These are phyloP conservation scores for Salicornia ramosissima DNA, from an alignment of 148 eudicot genomes.

Conservation along the genomic window DNA sequence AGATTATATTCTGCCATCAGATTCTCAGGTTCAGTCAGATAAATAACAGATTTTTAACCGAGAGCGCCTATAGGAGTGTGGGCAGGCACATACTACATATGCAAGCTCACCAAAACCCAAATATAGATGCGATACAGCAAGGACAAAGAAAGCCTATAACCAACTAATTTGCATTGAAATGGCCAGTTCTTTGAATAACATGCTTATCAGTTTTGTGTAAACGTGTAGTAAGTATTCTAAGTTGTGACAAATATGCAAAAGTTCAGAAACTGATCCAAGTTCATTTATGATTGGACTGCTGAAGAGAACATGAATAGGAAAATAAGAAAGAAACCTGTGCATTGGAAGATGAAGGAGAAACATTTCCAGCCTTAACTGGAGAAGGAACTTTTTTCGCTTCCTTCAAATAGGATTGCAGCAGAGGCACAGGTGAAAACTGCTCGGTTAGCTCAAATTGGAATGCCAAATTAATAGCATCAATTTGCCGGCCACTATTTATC, in stretches of 20 bases:
- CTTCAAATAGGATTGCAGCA: slow-evolving; percentile 72
- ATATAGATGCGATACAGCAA: not conserved
- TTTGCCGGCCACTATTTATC: slow-evolving; percentile 84
- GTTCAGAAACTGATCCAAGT: not conserved
- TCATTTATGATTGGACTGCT: not conserved
- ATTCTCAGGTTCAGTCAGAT: not conserved
- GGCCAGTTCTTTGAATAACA: not conserved
- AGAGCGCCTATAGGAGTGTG: not conserved
- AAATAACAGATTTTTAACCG: not conserved
- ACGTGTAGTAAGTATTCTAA: not conserved
- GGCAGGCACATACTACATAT: not conserved
- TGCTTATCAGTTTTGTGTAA: not conserved
- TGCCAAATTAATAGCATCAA: slow-evolving; percentile 96
- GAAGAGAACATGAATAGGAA: not conserved
- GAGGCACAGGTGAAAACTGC: slow-evolving; percentile 70
- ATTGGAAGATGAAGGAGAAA: slow-evolving; percentile 48
- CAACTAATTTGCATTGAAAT: not conserved
- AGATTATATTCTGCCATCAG: not conserved
- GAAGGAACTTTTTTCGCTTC: slow-evolving; percentile 69
- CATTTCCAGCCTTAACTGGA: slow-evolving; percentile 56
- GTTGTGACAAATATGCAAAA: not conserved
- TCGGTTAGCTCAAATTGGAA: slow-evolving; percentile 87
- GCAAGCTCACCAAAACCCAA: not conserved
- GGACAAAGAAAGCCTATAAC: not conserved
- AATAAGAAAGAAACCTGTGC: slow-evolving; percentile 49